Conservation (phyloP, 2,329 filamentous ascomycete species). For the Metarhizium anisopliae region DNA sequence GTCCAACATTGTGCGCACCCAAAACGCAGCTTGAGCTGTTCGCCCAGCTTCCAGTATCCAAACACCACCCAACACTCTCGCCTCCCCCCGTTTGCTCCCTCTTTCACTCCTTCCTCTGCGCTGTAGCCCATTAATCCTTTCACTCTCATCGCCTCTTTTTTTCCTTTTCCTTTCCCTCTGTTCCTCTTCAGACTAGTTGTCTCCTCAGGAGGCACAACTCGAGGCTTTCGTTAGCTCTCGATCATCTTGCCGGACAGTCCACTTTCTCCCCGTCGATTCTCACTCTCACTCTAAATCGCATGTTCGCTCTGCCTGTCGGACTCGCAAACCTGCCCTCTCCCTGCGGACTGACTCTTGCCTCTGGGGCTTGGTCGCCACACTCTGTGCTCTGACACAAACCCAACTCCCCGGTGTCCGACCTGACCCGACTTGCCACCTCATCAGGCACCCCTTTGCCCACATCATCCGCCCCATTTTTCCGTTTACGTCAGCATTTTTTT, state of each 20-base stretch:
- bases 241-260: slow-evolving; percentile 12
- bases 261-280: slow-evolving; percentile 6
- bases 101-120: slow-evolving; percentile 18
- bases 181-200: slow-evolving; percentile 17
- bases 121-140: slow-evolving; percentile 12
- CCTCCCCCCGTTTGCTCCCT: slow-evolving; percentile 12
- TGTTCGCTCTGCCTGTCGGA: slow-evolving; percentile 5
- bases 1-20: background rate
- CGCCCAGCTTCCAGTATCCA: slow-evolving; percentile 7
- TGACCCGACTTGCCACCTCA: slow-evolving; percentile 10
- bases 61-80: slow-evolving; percentile 11
- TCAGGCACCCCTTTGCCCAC: slow-evolving; percentile 3
- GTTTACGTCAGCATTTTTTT: slow-evolving; percentile 24
- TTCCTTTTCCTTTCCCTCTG: slow-evolving; percentile 15
- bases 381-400: slow-evolving; percentile 5
- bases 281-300: background rate
- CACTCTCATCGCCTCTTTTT: slow-evolving; percentile 17
- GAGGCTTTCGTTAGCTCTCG: slow-evolving; percentile 44
- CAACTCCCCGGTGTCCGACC: slow-evolving; percentile 10
- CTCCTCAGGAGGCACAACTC: slow-evolving; percentile 18
- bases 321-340: slow-evolving; percentile 1
- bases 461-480: background rate
- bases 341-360: background rate
- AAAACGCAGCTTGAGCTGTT: background rate
- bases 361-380: slow-evolving; percentile 1